phyloP scores from a whole-genome alignment of 129 eudicot genomes.

The Centrapalus pauciflorus region DNA sequence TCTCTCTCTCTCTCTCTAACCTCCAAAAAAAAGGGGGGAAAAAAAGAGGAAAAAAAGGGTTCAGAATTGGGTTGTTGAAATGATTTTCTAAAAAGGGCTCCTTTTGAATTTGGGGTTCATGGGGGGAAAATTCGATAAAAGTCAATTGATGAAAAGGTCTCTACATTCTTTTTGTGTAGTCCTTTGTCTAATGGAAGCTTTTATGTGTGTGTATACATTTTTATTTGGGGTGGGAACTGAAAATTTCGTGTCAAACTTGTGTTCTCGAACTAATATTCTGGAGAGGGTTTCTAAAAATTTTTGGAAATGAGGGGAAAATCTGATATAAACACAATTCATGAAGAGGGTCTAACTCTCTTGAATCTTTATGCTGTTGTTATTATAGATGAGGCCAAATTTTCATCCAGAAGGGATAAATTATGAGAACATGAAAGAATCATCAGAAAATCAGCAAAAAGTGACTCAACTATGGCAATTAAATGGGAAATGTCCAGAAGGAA shows the following conservation, averaged over 20 bases:
- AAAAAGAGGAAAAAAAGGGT: no score
- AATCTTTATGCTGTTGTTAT: not conserved
- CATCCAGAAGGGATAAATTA: conserved; percentile 73
- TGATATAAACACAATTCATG: no score
- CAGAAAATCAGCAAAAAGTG: conserved; percentile 11
- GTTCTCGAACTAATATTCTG: no score
- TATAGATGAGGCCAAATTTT: conserved; percentile 66
- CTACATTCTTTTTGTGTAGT: not conserved
- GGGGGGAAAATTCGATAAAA: not conserved
- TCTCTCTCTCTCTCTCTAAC: no score
- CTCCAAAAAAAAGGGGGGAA: no score
- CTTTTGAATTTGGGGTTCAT: not conserved
- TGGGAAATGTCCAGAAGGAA: conserved; percentile 65
- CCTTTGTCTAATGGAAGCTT: not conserved
- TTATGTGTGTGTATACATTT: not conserved
- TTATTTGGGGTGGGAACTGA: not conserved
- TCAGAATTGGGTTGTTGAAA: no score
- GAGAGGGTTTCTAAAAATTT: not conserved
- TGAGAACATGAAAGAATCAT: conserved; percentile 33
- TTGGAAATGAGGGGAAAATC: no score
- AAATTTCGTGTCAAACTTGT: no score
- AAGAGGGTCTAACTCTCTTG: no score
- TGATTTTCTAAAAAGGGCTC: not conserved
- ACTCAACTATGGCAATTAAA: conserved; percentile 68
- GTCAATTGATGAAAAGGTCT: not conserved